Evolutionary conservation across 2,329 filamentous ascomycete species (phyloP), one percentile per base, ranked within the genome.

Genomic region (Fusarium concolor): DNA sequence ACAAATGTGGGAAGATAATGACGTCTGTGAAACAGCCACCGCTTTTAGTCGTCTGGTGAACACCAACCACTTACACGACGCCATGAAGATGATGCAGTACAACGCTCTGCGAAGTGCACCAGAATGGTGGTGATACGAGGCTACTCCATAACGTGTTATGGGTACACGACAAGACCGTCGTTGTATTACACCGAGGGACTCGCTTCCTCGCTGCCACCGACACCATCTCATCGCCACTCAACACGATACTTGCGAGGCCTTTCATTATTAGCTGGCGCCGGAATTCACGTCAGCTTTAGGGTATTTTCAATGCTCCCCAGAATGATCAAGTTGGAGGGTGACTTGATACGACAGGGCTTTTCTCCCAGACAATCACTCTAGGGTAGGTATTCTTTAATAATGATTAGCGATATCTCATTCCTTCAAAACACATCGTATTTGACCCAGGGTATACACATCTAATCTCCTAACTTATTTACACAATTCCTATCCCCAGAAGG

Each of bases 371-470:
- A n/a, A n/a, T n/a, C n/a, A n/a, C n/a, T n/a, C n/a, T n/a, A n/a
- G n/a, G n/a, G n/a, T n/a, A n/a, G n/a, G n/a, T n/a, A n/a, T 24
- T 24, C 22, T 24, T 24, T 24, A 24, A 24, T 24, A 24, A 6
- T 4, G 4, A 24, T 24, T 24, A 24, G 22, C 22, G 8, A 26
- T 26, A 10, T 26, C 17, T 18, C 8, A 44, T 61, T 52, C 33
- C 20, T 26, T 46, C 18, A 31, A 62, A 55, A 29, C 24, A 33
- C n/a, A 31, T 46, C 35, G 18, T 45, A 54, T 62, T 52, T 37
- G 24, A 53, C 45, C 41, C 22, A 18, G 66, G 66, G 62, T 67
- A 70, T 68, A 66, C 46, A 67, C 47, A 57, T 56, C 38, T 41
- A 28, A 37, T 65, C 11, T 24, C 53, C 38, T 59, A 24, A 24